Evolutionary conservation across 225 moss, liverwort and hornwort species (phyloP), one percentile per base, ranked within the genome.

Genomic region (Sphagnum contortum): DNA sequence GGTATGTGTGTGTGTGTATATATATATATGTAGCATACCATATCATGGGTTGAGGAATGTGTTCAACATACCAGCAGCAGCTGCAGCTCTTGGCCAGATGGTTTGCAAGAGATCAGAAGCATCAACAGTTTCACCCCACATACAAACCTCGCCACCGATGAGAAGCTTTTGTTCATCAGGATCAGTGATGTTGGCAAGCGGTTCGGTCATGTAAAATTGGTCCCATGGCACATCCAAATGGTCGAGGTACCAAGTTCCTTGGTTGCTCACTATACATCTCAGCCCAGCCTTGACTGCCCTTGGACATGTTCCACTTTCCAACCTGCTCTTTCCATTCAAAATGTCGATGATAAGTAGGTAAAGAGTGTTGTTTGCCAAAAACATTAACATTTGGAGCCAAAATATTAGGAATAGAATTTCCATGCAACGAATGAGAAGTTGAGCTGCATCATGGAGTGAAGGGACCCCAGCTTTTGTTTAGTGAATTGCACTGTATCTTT

Each of bases 41-140:
- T 47, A 46, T 61, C 4, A 29, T 50, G 61, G 11, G n/a, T n/a
- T n/a, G n/a, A 50, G 4, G 9, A 64, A 64, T 9, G 7, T 6
- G 55, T 12, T 11, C 12, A 12, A 47, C 9, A 57, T 76, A 95
- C 94, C 94, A 83, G 93, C 93, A 72, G 93, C 91, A 56, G 93
- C 98, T 48, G 93, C 98, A 7, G 98, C 98, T 3, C 98, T 79
- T 46, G 98, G 98, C 98, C 98, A 98, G 9, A 93, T 89, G 5
- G 93, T 98, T 71, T 91, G 93, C 71, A 89, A 65, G 49, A 93
- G 71, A 3, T 93, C 80, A 1, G 93, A 93, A 44, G 55, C 72
- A 73, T 98, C 98, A 45, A 74, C 91, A 5, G 87, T 91, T 77
- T 98, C 98, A 13, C 93, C 93, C 98, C 98, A 98, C 98, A 98